Evolutionary conservation across 345 rosid genomes (phyloP).

Genomic region (Cochlearia excelsa): DNA sequence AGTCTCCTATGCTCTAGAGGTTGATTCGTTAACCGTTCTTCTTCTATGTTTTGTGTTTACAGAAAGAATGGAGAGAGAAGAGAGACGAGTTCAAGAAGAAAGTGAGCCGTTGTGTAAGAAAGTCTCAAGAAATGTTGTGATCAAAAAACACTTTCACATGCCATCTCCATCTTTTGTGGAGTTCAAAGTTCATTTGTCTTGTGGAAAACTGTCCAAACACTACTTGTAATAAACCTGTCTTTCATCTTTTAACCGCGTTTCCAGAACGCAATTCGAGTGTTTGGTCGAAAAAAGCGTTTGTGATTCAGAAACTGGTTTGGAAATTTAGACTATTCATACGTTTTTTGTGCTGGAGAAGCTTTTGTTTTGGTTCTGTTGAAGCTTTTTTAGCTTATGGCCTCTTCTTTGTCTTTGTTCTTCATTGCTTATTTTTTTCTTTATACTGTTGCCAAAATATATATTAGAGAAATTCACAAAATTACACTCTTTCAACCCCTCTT

Average conservation of each 20-base stretch:
- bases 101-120: constrained; percentile 65
- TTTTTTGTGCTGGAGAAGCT: constrained; percentile 4
- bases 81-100: constrained; percentile 69
- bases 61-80: constrained; percentile 75
- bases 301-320: neutral
- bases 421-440: too few species aligned
- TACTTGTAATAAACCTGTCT: constrained; percentile 29
- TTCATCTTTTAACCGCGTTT: constrained; percentile 28
- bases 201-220: constrained; percentile 28
- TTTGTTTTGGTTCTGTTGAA: constrained; percentile 5
- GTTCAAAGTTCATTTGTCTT: constrained; percentile 5
- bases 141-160: constrained; percentile 7
- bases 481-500: too few species aligned
- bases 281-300: constrained; percentile 24
- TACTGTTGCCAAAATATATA: too few species aligned
- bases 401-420: too few species aligned
- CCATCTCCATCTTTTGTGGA: neutral
- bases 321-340: constrained; percentile 17
- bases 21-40: neutral
- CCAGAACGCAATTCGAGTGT: constrained; percentile 23
- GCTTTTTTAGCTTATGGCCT: neutral
- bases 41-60: neutral
- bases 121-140: constrained; percentile 63
- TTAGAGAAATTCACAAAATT: too few species aligned
- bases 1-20: neutral